These are phyloP conservation scores for Arthrobotrys conoides DNA, from an alignment of 2,329 filamentous ascomycete genomes.

Conservation along the genomic window DNA sequence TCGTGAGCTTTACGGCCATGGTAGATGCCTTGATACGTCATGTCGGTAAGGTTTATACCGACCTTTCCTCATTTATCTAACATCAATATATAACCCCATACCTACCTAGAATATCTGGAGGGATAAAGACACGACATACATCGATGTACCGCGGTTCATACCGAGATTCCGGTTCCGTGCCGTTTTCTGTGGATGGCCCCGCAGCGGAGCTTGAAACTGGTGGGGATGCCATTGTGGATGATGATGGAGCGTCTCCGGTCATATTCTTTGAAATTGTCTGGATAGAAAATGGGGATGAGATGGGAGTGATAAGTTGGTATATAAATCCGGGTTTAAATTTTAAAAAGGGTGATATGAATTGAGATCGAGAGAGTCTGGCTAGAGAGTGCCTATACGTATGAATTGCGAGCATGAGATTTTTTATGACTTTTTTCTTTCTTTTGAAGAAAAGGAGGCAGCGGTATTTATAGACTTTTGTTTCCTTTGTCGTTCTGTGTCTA, in stretches of 20 bases:
- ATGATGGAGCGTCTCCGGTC: slow-evolving; percentile 5
- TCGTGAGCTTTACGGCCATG: slow-evolving; percentile 80
- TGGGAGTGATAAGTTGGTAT: neutral
- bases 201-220: slow-evolving; percentile 22
- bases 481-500: neutral
- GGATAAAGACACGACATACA: slow-evolving; percentile 7
- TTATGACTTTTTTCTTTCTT: neutral
- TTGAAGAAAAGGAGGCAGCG: neutral
- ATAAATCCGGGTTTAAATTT: neutral
- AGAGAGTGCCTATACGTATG: neutral
- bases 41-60: slow-evolving; percentile 95
- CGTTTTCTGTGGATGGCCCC: neutral
- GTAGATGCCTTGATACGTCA: slow-evolving; percentile 87
- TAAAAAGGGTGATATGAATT: slow-evolving; percentile 17
- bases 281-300: neutral
- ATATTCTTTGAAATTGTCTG: neutral
- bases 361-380: neutral
- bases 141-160: slow-evolving; percentile 59
- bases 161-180: slow-evolving; percentile 21
- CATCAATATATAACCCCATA: neutral
- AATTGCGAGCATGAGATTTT: slow-evolving; percentile 32
- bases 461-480: slow-evolving; percentile 43
- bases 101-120: neutral
- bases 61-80: slow-evolving; percentile 68
- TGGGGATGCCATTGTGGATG: slow-evolving; percentile 50